phyloP scores from a whole-genome alignment of 108 stramenopile species.

The Cyclotella kingstonii region DNA sequence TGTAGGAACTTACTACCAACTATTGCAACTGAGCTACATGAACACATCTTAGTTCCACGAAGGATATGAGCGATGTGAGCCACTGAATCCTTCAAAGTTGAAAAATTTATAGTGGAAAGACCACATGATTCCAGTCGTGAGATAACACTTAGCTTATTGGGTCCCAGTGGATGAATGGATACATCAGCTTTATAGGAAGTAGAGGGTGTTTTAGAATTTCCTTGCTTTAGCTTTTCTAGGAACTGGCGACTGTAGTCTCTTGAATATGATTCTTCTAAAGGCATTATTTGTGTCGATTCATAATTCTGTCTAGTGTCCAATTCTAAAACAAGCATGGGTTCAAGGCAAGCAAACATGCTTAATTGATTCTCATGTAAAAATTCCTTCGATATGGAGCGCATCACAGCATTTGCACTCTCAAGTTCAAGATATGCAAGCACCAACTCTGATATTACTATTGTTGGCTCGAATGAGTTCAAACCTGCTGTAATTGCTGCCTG shows the following conservation, averaged over 20 bases:
- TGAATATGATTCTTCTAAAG: slow-evolving; percentile 54
- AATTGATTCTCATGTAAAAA: slow-evolving; percentile 21
- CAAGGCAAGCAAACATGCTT: slow-evolving; percentile 50
- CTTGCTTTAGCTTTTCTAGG: slow-evolving; percentile 51
- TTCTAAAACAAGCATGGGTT: slow-evolving; percentile 56
- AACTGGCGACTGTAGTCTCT: slow-evolving; percentile 55
- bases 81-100: not conserved
- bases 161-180: slow-evolving; percentile 42
- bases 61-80: not conserved
- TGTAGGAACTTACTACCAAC: slow-evolving; percentile 14
- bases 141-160: slow-evolving; percentile 1
- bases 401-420: slow-evolving; percentile 30
- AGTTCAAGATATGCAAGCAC: slow-evolving; percentile 65
- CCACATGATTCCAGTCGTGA: slow-evolving; percentile 7
- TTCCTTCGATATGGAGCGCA: slow-evolving; percentile 20
- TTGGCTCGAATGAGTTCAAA: slow-evolving; percentile 40
- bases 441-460: slow-evolving; percentile 69
- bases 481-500: slow-evolving; percentile 12
- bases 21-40: not conserved
- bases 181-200: not conserved
- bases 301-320: not conserved
- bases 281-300: not conserved
- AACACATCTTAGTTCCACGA: not conserved
- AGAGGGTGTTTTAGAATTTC: slow-evolving; percentile 16
- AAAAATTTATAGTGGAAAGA: not conserved